Conservation (phyloP, 441 rosid genomes). For the Flueggea neowawraea region DNA sequence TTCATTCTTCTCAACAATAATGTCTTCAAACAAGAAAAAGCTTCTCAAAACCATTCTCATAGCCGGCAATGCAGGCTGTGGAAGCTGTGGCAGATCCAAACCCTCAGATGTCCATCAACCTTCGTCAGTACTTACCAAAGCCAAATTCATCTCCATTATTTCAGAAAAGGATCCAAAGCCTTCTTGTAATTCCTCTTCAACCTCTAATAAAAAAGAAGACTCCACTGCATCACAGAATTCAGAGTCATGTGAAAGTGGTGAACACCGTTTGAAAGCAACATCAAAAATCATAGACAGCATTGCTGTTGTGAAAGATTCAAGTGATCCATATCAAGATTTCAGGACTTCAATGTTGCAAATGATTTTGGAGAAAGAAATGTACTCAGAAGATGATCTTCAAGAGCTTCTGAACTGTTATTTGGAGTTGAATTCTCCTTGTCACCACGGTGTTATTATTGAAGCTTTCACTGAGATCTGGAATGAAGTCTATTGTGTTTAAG, state of each 20-base stretch:
- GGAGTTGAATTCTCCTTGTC: constrained; percentile 51
- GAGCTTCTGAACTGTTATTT: constrained; percentile 64
- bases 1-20: background rate
- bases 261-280: background rate
- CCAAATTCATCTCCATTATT: too few species aligned
- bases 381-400: constrained; percentile 41
- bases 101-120: constrained; percentile 35
- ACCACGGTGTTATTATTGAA: constrained; percentile 44
- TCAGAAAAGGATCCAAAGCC: constrained; percentile 1
- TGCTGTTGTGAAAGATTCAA: constrained; percentile 58
- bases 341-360: constrained; percentile 57
- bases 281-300: constrained; percentile 46
- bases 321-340: constrained; percentile 59
- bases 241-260: background rate
- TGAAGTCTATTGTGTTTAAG: constrained; percentile 13
- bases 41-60: constrained; percentile 26
- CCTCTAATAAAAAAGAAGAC: constrained; percentile 10
- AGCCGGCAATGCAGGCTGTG: constrained; percentile 16
- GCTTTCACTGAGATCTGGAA: constrained; percentile 60
- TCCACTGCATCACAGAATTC: constrained; percentile 18
- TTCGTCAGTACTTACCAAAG: constrained; percentile 2
- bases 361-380: constrained; percentile 52
- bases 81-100: constrained; percentile 27
- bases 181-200: constrained; percentile 4
- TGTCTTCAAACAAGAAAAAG: constrained; percentile 34